Conservation (phyloP, 768 basidiomycete species). For the Pulveroboletus sp. region DNA sequence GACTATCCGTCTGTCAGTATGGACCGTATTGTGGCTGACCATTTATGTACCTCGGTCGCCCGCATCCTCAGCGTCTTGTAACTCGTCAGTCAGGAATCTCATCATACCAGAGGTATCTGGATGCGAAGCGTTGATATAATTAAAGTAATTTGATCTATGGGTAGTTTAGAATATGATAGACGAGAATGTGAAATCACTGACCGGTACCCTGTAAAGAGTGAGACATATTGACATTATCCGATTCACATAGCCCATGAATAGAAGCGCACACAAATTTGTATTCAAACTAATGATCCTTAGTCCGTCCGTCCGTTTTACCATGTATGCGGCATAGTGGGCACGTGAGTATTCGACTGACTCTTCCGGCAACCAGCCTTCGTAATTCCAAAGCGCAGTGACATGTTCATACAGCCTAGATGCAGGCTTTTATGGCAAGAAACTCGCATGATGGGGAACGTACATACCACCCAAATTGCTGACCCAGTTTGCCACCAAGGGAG, state of each 20-base stretch:
- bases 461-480: conserved; percentile 63
- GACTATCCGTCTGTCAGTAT: conserved; percentile 27
- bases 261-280: conserved; percentile 64
- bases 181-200: conserved; percentile 11
- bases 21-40: neutral
- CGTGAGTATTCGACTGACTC: conserved; percentile 52
- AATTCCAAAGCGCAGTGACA: conserved; percentile 63
- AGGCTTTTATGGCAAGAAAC: neutral
- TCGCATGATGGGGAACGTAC: conserved; percentile 1
- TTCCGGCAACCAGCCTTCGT: conserved; percentile 64
- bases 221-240: neutral
- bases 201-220: conserved; percentile 28
- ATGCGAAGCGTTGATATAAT: conserved; percentile 68
- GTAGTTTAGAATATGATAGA: conserved; percentile 1
- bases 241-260: neutral
- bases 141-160: conserved; percentile 62
- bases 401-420: conserved; percentile 69
- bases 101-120: conserved; percentile 74
- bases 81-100: conserved; percentile 70
- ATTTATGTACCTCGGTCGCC: conserved; percentile 57
- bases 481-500: conserved; percentile 49
- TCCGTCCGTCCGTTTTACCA: conserved; percentile 61
- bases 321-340: conserved; percentile 69
- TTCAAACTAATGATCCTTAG: conserved; percentile 70
- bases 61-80: conserved; percentile 73